phyloP scores from a whole-genome alignment of 108 stramenopile species.

The Schizochytrium sp. region DNA sequence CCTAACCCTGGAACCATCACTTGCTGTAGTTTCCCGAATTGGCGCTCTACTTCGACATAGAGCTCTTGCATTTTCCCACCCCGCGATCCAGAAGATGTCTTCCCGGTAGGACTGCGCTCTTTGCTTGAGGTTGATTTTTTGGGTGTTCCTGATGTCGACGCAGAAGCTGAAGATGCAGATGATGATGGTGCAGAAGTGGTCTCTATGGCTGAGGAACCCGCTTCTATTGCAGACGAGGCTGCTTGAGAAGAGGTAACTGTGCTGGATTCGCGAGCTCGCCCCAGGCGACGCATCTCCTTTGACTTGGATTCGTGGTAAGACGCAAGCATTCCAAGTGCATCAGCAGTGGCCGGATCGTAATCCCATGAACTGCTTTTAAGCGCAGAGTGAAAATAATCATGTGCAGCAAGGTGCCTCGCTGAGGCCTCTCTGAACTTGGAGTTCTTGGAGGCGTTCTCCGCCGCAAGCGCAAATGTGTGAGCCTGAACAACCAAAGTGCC shows the following conservation, averaged over 20 bases:
- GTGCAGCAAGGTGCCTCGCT: neutral
- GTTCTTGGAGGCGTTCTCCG: constrained; percentile 6
- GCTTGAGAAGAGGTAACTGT: neutral
- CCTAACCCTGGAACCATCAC: neutral
- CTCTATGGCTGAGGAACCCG: neutral
- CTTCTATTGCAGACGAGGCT: neutral
- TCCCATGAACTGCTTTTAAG: neutral
- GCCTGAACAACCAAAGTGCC: constrained; percentile 19
- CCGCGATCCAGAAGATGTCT: neutral
- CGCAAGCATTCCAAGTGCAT: constrained; percentile 19
- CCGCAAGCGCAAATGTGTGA: constrained; percentile 50
- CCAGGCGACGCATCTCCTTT: neutral
- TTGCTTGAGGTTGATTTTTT: neutral
- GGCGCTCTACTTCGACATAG: neutral
- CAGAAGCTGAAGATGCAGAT: neutral
- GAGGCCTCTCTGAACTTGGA: neutral
- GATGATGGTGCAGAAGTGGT: neutral
- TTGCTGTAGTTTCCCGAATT: neutral
- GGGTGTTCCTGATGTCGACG: neutral
- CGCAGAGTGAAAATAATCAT: neutral
- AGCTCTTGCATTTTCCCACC: neutral
- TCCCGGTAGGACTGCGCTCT: too few species aligned
- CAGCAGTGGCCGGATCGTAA: neutral
- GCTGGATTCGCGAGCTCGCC: neutral
- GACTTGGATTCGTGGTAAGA: constrained; percentile 8